Percentiles rank a stretch among this genome's conserved stretches.
These are phyloP conservation scores for Phallus indusiatus DNA, from an alignment of 768 basidiomycete genomes.

Conservation along the genomic window DNA sequence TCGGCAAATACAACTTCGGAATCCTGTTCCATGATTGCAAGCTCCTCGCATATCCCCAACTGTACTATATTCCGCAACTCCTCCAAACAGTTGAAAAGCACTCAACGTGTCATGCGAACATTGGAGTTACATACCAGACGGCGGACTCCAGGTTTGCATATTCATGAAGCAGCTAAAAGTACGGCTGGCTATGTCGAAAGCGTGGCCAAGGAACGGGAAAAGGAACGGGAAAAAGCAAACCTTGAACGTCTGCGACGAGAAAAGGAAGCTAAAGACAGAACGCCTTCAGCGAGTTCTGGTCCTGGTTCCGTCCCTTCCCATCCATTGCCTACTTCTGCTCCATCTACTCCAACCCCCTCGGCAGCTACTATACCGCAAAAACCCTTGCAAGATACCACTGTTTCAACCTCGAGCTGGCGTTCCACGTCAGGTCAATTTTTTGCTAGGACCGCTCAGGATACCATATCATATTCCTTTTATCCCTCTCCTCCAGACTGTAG, in stretches of 20 bases:
- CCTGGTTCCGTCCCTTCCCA: background rate
- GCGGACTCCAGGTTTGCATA: constrained; percentile 26
- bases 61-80: constrained; percentile 24
- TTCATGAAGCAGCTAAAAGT: constrained; percentile 47
- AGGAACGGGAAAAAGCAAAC: constrained; percentile 65
- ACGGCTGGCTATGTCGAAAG: constrained; percentile 66
- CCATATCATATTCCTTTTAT: constrained; percentile 1
- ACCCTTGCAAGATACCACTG: background rate
- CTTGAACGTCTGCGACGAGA: constrained; percentile 29
- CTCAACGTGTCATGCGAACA: constrained; percentile 36
- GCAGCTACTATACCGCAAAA: background rate
- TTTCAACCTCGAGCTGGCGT: constrained; percentile 1
- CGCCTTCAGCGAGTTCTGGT: background rate
- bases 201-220: constrained; percentile 66
- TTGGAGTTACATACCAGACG: constrained; percentile 39
- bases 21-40: background rate
- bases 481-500: constrained; percentile 8
- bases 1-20: background rate
- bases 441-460: constrained; percentile 6
- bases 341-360: background rate
- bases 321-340: background rate
- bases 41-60: background rate
- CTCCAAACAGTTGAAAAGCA: constrained; percentile 28
- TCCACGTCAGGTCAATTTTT: constrained; percentile 2
- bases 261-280: constrained; percentile 6